Percentiles rank a stretch among this genome's conserved stretches.
phyloP scores from a whole-genome alignment of 257 asterid genomes.

The Misopates orontium region DNA sequence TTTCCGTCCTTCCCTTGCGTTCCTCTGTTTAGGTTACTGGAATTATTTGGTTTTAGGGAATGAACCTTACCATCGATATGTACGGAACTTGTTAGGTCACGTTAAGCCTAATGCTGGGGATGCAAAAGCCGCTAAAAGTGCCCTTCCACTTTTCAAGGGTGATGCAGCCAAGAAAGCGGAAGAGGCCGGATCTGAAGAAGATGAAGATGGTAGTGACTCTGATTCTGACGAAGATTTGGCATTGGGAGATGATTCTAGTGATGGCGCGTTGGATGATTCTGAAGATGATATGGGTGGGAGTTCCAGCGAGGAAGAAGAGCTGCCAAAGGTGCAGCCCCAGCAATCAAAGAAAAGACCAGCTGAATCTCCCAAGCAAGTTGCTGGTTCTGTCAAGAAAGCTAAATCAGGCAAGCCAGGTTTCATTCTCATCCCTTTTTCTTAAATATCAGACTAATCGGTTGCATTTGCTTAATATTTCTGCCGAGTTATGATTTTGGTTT shows the following conservation, averaged over 20 bases:
- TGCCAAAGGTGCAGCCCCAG: slow-evolving; percentile 37
- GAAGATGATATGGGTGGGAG: slow-evolving; percentile 29
- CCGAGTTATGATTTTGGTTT: too few species aligned
- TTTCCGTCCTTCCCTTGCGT: neutral
- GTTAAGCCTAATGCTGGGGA: slow-evolving; percentile 19
- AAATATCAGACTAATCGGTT: too few species aligned
- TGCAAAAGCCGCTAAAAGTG: slow-evolving; percentile 26
- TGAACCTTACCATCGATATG: too few species aligned
- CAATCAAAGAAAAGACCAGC: slow-evolving; percentile 55
- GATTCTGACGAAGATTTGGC: slow-evolving; percentile 39
- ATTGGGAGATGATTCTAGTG: slow-evolving; percentile 26
- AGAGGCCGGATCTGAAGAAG: slow-evolving; percentile 32
- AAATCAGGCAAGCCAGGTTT: slow-evolving; percentile 52
- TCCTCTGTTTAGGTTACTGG: too few species aligned
- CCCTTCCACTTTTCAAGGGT: slow-evolving; percentile 22
- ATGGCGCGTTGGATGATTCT: slow-evolving; percentile 31
- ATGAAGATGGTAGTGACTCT: slow-evolving; percentile 36
- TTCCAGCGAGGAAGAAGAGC: slow-evolving; percentile 43
- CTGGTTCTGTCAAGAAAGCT: slow-evolving; percentile 49
- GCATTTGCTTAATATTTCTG: too few species aligned
- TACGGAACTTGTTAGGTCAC: slow-evolving; percentile 23
- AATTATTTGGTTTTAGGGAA: too few species aligned
- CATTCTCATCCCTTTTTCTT: neutral
- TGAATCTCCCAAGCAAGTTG: slow-evolving; percentile 30
- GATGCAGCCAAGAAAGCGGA: slow-evolving; percentile 28